phyloP scores from a whole-genome alignment of 495 filamentous ascomycete species.

The Tuber umbilicatum region DNA sequence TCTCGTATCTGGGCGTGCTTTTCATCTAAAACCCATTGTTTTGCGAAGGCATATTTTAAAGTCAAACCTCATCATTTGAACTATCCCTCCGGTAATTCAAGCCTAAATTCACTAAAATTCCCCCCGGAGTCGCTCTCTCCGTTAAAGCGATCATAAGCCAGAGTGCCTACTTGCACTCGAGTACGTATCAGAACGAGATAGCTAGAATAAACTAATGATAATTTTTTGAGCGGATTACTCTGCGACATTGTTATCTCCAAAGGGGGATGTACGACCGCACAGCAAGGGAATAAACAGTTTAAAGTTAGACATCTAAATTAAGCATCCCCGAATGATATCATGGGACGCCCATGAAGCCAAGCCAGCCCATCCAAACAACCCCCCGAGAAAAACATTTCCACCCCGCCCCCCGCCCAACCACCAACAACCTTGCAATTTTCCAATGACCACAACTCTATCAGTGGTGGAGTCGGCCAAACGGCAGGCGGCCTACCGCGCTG shows the following conservation, averaged over 20 bases:
- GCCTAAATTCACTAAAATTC: not conserved
- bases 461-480: constrained; percentile 76
- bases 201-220: not conserved
- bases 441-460: constrained; percentile 26
- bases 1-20: not conserved
- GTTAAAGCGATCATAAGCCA: not conserved
- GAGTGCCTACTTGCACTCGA: not conserved
- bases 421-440: not conserved
- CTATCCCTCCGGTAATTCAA: not conserved
- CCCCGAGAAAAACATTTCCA: not conserved
- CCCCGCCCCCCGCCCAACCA: not conserved
- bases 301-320: not conserved
- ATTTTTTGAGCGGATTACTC: not conserved
- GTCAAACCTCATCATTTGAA: not conserved
- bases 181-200: not conserved
- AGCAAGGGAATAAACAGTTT: not conserved
- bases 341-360: not conserved
- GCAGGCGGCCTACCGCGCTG: constrained; percentile 73
- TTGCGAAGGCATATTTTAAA: not conserved
- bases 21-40: not conserved
- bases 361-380: not conserved
- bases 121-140: not conserved
- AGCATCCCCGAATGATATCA: not conserved
- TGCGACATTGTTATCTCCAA: not conserved
- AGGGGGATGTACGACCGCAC: not conserved